Evolutionary conservation across 768 basidiomycete species (phyloP), one percentile per base, ranked within the genome.

Genomic region (Scleroderma bovista): DNA sequence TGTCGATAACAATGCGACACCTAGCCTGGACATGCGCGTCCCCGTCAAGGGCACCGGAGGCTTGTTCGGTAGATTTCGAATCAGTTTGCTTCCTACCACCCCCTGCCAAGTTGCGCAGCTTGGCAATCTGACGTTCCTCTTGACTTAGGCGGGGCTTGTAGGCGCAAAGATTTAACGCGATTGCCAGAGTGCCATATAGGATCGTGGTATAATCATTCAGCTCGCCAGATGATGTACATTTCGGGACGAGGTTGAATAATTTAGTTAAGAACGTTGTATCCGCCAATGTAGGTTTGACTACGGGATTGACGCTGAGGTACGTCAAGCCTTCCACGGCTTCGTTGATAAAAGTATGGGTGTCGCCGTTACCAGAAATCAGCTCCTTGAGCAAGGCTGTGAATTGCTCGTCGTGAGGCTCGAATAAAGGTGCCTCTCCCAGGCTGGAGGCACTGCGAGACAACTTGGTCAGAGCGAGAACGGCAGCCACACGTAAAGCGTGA

Each of bases 251-350:
- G 16, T 76, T 62, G 59, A 84, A 81, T 8, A 86, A 73, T 43
- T 69, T 68, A 45, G 70, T 71, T 41, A 91, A 73, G 63, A 91
- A 82, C 0, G 70, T 16, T 55, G 83, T 75, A 15, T 68, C 70
- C 7, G 84, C 78, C 45, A 93, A 66, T 22, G 57, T 61, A 51
- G 87, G 82, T 61, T 89, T 87, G 51, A 86, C 73, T 2, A 64
- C 52, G 1, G 87, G 73, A 55, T 81, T 76, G 43, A 77, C 69
- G 51, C 82, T 88, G 50, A 92, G 78, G 66, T 93, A 87, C n/a
- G 87, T 88, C 44, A 96, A 70, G 0, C 86, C 91, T 69, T 96
- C 93, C 13, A 93, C 73, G 4, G 83, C 83, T 53, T 92, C 84
- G 8, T 73, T 68, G 15, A 80, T 57, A 12, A 79, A 75, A 19